A percentile compares a stretch with the other conserved stretches of the same genome.
phyloP scores from a whole-genome alignment of 2,329 filamentous ascomycete genomes.

The Penicillium sp. region DNA sequence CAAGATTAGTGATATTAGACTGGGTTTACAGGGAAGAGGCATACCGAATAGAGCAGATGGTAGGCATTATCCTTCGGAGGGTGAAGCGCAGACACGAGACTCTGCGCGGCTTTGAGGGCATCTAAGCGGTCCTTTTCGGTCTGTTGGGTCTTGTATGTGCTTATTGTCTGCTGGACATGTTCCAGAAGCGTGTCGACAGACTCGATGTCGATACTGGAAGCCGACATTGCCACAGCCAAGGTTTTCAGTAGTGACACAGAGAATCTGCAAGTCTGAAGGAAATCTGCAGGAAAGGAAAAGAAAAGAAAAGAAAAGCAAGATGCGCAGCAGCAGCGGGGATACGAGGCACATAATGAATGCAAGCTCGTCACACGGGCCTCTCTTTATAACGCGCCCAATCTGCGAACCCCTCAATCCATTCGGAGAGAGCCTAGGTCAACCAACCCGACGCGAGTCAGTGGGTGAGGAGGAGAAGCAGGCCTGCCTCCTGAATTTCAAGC shows the following conservation, averaged over 20 bases:
- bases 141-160: neutral
- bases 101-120: conserved; percentile 17
- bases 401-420: neutral
- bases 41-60: conserved; percentile 21
- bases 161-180: conserved; percentile 2
- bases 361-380: neutral
- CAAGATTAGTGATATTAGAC: neutral
- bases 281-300: neutral
- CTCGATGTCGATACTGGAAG: neutral
- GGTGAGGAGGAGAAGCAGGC: too few relatives aligned
- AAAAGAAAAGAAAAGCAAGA: neutral
- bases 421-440: neutral
- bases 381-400: neutral
- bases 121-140: conserved; percentile 12
- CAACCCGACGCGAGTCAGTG: too few relatives aligned
- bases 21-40: neutral
- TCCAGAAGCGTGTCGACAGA: conserved; percentile 2
- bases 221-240: neutral
- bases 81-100: conserved; percentile 12
- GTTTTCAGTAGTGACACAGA: neutral
- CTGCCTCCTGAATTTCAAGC: too few relatives aligned
- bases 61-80: conserved; percentile 18
- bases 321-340: neutral
- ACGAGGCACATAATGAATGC: neutral
- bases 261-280: neutral